These are phyloP conservation scores for Neofusicoccum ribis DNA, from an alignment of 2,329 filamentous ascomycete species.

Conservation along the genomic window DNA sequence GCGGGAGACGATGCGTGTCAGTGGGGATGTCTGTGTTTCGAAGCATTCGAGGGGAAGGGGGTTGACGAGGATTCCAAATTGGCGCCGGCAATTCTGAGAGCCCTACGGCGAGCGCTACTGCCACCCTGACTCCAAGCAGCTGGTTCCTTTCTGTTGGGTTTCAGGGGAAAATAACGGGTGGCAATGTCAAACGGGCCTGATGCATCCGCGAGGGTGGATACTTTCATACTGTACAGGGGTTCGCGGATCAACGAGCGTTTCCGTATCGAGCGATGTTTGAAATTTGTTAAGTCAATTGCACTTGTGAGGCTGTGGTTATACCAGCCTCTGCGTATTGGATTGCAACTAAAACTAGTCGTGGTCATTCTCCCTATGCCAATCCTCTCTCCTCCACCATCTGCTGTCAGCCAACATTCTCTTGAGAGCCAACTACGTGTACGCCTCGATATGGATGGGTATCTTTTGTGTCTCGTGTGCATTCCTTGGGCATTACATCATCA, in stretches of 20 bases:
- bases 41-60: background rate
- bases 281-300: background rate
- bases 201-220: background rate
- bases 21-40: background rate
- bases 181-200: background rate
- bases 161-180: background rate
- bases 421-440: background rate
- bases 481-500: slow-evolving; percentile 1
- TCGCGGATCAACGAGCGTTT: background rate
- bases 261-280: background rate
- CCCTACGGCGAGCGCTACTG: too few relatives aligned
- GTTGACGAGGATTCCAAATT: background rate
- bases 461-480: slow-evolving; percentile 1
- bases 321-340: background rate
- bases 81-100: background rate
- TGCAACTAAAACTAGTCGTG: background rate
- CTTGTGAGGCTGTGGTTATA: background rate
- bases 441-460: slow-evolving; percentile 15
- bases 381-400: background rate
- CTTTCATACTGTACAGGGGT: background rate
- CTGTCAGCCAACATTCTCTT: background rate
- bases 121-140: too few relatives aligned
- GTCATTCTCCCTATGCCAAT: too few relatives aligned
- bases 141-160: background rate
- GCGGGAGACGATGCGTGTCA: background rate